Evolutionary conservation across 2,329 filamentous ascomycete species (phyloP).

Genomic region (Phialocephala sp.): DNA sequence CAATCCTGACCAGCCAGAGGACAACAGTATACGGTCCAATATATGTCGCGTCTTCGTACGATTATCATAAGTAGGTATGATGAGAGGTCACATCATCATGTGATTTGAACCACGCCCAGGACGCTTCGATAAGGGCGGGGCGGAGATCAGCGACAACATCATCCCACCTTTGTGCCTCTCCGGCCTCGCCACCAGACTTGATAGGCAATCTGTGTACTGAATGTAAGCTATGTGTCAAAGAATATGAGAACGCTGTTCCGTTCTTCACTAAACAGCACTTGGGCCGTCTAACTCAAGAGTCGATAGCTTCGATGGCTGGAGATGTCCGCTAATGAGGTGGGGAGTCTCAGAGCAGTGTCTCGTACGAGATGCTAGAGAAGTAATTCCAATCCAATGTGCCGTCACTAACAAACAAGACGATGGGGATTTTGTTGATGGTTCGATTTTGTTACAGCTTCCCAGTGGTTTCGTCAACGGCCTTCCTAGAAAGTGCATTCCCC

Average conservation of each 20-base stretch:
- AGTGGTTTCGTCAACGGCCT: conserved; percentile 2
- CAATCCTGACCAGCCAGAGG: neutral
- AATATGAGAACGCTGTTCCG: neutral
- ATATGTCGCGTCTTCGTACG: neutral
- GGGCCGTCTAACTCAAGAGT: neutral
- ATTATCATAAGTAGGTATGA: neutral
- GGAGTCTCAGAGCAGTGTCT: neutral
- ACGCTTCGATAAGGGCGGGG: neutral
- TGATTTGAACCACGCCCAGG: neutral
- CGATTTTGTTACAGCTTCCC: neutral
- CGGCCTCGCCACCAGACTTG: neutral
- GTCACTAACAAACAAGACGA: neutral
- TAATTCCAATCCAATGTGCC: neutral
- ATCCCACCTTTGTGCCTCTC: conserved; percentile 2
- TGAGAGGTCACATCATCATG: neutral
- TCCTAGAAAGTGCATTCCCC: conserved; percentile 3
- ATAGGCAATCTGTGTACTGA: neutral
- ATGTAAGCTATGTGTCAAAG: conserved; percentile 6
- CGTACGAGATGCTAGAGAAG: neutral
- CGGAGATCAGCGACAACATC: neutral
- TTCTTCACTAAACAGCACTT: neutral
- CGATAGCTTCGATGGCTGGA: neutral
- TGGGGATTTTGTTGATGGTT: neutral
- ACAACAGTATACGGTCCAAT: neutral
- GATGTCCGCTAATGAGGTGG: conserved; percentile 7